Evolutionary conservation across 768 basidiomycete genomes (phyloP), one percentile per base, ranked within the genome.

Genomic region (Galerina marginata): DNA sequence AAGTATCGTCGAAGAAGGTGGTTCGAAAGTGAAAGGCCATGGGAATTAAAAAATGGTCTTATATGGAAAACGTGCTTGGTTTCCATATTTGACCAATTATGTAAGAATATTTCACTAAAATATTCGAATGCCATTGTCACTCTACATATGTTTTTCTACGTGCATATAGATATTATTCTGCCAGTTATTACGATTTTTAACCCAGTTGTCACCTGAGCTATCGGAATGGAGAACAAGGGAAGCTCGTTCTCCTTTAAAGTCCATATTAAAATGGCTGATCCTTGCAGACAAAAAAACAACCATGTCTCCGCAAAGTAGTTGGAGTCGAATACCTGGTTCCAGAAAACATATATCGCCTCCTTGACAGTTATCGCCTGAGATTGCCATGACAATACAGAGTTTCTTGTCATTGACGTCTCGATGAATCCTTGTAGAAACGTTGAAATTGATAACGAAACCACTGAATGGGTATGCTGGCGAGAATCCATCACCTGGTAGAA

Each of bases 221-320:
- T 70, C 69, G 1, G 69, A 63, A 46, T 70, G 69, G 23, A 68
- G 40, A 38, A 70, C 69, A 1, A 70, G 39, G 23, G 69, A 70
- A 1, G 45, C 60, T 39, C 64, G 46, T 25, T 58, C 23, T 2
- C 69, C 69, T 33, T 58, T 52, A n/a, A 59, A 69, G 37, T 67
- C 60, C 23, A 67, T 36, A 43, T 70, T 70, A 25, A 70, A 69
- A 43, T 70, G 69, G 39, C 59, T 62, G 4, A 70, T 37, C 1
- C 65, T 33, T 16, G 25, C 42, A 5, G 69, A 71, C n/a, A 49
- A 54, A 56, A 71, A 71, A 0, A 61, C 37, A 0, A 65, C 29
- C 0, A 54, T 29, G 15, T 49, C 47, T 26, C 47, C 47, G 14
- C 23, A 49, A 4, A 14, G 47, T 33, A 49, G 14, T 7, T 16